Evolutionary conservation across 2,329 filamentous ascomycete genomes (phyloP).

Genomic region (Neoscytalidium dimidiatum): DNA sequence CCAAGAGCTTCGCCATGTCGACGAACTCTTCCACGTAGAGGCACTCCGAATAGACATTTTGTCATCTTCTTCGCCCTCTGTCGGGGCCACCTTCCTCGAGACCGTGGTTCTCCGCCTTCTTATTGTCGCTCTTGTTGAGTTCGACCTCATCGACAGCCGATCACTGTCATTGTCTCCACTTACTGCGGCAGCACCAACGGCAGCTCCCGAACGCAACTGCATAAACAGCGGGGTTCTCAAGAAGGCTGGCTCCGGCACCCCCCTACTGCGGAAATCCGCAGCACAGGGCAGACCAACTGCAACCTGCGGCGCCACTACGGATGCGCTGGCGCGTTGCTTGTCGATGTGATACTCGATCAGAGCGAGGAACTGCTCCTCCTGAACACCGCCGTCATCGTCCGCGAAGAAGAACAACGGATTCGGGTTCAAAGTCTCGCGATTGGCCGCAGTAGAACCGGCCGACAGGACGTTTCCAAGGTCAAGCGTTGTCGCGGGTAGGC

Average conservation of each 20-base stretch:
- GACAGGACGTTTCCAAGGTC: constrained; percentile 30
- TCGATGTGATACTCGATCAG: constrained; percentile 27
- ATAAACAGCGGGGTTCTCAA: constrained; percentile 19
- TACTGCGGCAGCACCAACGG: background rate
- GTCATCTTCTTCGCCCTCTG: constrained; percentile 1
- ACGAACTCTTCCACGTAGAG: constrained; percentile 8
- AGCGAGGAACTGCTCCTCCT: constrained; percentile 25
- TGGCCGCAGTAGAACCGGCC: constrained; percentile 23
- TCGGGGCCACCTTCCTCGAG: background rate
- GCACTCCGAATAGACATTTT: constrained; percentile 9
- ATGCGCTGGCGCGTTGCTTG: constrained; percentile 5
- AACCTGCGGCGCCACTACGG: constrained; percentile 23
- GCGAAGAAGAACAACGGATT: constrained; percentile 6
- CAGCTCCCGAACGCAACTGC: constrained; percentile 21
- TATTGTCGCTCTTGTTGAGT: background rate
- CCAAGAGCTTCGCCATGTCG: constrained; percentile 8
- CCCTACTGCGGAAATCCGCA: constrained; percentile 23
- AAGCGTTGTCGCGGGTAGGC: constrained; percentile 20
- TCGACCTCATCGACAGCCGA: constrained; percentile 10
- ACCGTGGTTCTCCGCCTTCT: background rate
- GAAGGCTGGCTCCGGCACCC: constrained; percentile 24
- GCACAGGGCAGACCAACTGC: constrained; percentile 25
- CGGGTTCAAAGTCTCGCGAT: constrained; percentile 3
- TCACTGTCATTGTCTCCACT: background rate
- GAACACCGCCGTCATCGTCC: constrained; percentile 22